Evolutionary conservation across 352 stramenopile species (phyloP).

Genomic region (Globisporangium nodosum): DNA sequence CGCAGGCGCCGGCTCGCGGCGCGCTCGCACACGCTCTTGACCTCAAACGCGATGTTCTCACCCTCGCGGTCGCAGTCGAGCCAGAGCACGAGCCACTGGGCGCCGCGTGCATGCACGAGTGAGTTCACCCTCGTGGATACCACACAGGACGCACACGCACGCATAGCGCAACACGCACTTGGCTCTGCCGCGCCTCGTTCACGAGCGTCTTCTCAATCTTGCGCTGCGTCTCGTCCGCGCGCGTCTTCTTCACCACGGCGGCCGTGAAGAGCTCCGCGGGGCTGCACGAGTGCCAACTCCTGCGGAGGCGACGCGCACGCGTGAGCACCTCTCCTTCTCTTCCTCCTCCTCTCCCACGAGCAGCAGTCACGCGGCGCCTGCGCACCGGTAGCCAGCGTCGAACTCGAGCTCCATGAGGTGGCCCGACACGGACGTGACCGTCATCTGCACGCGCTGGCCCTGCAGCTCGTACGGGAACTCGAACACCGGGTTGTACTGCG

Average conservation of each 20-base stretch:
- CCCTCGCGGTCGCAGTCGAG: slow-evolving; percentile 99
- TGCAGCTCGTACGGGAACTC: slow-evolving; percentile 89
- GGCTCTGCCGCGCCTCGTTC: slow-evolving; percentile 68
- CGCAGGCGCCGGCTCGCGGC: slow-evolving; percentile 62
- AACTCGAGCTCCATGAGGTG: slow-evolving; percentile 99
- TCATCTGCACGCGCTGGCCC: slow-evolving; percentile 84
- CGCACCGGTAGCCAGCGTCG: slow-evolving; percentile 50
- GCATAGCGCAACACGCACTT: slow-evolving; percentile 27
- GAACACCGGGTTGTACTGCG: slow-evolving; percentile 89
- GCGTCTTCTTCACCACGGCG: slow-evolving; percentile 82
- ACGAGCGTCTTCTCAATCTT: slow-evolving; percentile 90
- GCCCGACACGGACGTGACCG: slow-evolving; percentile 95
- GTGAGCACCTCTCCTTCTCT: background rate
- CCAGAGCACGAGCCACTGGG: slow-evolving; percentile 94
- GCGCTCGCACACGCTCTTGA: slow-evolving; percentile 84
- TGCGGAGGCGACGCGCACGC: slow-evolving; percentile 17
- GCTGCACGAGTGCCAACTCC: slow-evolving; percentile 92
- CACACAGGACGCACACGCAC: too few species aligned
- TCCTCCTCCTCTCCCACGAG: background rate
- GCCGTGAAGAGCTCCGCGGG: slow-evolving; percentile 93
- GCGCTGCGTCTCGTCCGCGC: slow-evolving; percentile 76
- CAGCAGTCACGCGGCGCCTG: too few species aligned
- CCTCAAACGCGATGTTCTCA: slow-evolving; percentile 99
- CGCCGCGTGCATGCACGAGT: slow-evolving; percentile 6
- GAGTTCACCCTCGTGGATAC: too few species aligned